Evolutionary conservation across 345 rosid species (phyloP).

Genomic region (Turritis glabra): DNA sequence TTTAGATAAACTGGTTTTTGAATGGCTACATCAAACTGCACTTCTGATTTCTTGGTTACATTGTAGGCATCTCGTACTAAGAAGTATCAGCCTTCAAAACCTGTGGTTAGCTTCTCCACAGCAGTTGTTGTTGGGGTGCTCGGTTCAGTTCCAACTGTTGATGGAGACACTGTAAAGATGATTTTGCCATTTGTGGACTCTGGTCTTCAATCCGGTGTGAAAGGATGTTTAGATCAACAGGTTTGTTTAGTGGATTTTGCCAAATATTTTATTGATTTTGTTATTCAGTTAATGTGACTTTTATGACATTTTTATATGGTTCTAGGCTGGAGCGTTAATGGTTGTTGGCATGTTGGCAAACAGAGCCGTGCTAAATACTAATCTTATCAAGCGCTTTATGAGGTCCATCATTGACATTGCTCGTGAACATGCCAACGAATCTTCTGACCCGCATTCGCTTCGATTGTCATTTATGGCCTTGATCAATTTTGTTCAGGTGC

Average conservation of each 20-base stretch:
- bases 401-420: constrained; percentile 70
- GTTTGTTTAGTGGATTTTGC: constrained; percentile 42
- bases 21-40: not conserved
- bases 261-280: constrained; percentile 6
- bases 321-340: constrained; percentile 93
- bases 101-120: constrained; percentile 68
- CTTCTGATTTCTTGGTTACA: constrained; percentile 24
- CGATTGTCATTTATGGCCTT: constrained; percentile 71
- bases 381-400: constrained; percentile 72
- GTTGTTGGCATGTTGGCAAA: constrained; percentile 71
- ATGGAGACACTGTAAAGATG: constrained; percentile 69
- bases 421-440: constrained; percentile 60
- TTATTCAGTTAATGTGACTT: constrained; percentile 8
- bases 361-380: constrained; percentile 64
- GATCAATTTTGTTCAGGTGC: constrained; percentile 87
- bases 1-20: not conserved
- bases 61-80: constrained; percentile 69
- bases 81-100: constrained; percentile 67
- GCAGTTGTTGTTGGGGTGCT: constrained; percentile 79
- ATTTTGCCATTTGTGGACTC: constrained; percentile 76
- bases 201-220: constrained; percentile 64
- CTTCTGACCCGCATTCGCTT: constrained; percentile 63
- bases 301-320: not conserved
- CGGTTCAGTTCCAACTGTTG: constrained; percentile 59
- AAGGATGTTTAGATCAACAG: constrained; percentile 73